Conservation (phyloP, 257 asterid species). For the Solanum boliviense region DNA sequence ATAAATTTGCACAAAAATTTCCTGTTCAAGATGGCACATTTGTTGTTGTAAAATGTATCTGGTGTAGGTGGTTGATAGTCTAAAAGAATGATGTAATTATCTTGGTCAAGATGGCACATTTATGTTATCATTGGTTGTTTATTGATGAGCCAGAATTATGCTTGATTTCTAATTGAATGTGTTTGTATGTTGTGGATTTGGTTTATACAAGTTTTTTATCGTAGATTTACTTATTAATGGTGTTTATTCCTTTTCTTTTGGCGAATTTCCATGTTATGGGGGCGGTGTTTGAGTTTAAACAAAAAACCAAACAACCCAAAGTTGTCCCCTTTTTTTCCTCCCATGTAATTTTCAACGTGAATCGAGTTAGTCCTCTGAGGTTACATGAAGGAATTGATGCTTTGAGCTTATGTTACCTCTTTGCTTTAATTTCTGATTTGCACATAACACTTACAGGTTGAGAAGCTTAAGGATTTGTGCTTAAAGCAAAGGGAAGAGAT, state of each 20-base stretch:
- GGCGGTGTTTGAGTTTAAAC: background rate
- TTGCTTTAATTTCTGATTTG: background rate
- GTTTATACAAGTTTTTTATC: background rate
- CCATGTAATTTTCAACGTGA: background rate
- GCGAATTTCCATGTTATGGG: background rate
- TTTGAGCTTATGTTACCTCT: background rate
- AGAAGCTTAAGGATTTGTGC: conserved; percentile 89
- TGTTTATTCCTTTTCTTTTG: background rate
- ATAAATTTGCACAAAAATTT: background rate
- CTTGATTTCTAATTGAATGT: background rate
- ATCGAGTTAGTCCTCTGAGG: background rate
- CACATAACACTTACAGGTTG: conserved; percentile 38
- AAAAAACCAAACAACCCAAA: background rate
- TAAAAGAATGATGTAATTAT: background rate
- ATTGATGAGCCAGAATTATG: background rate
- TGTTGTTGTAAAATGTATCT: background rate
- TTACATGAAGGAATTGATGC: background rate
- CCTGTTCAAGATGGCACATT: background rate
- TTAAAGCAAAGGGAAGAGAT: conserved; percentile 96
- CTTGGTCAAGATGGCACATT: background rate
- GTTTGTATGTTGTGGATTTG: background rate
- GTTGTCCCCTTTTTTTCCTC: background rate
- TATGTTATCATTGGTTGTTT: background rate
- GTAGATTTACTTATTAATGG: background rate
- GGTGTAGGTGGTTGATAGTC: background rate